Conservation (phyloP, 345 rosid species). For the Iberis pinnata region DNA sequence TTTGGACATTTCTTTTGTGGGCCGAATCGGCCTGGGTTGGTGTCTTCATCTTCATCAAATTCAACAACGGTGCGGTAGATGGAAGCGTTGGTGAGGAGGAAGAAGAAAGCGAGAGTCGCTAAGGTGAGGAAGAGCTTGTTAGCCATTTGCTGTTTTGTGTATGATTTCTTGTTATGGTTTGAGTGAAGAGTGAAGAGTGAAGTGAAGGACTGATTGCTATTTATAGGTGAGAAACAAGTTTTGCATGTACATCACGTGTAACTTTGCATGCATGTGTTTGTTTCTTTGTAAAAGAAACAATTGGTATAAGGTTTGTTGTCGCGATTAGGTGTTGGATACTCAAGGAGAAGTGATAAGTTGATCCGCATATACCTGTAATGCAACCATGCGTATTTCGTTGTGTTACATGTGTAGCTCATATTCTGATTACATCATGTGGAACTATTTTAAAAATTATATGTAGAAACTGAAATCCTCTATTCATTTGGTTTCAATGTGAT, state of each 20-base stretch:
- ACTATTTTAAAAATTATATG: too few species aligned
- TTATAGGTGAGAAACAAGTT: neutral
- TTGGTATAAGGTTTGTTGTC: too few species aligned
- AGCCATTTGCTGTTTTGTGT: neutral
- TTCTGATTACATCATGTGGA: too few species aligned
- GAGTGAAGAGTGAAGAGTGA: neutral
- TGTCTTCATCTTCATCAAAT: conserved; percentile 12
- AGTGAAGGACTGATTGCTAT: neutral
- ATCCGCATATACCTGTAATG: too few species aligned
- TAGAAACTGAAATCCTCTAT: too few species aligned
- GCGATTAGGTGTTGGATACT: too few species aligned
- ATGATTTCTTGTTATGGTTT: neutral
- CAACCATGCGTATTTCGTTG: too few species aligned
- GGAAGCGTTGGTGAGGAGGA: conserved; percentile 28
- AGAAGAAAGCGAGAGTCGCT: conserved; percentile 16
- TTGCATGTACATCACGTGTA: conserved; percentile 20
- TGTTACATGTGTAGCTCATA: too few species aligned
- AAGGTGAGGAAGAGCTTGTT: conserved; percentile 24
- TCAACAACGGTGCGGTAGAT: conserved; percentile 30
- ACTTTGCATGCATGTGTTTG: neutral
- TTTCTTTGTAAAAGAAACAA: neutral
- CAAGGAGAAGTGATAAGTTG: too few species aligned
- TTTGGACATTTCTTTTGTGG: neutral
- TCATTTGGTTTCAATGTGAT: too few species aligned
- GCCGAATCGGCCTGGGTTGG: neutral